These are phyloP conservation scores for Neocucurbitaria cava DNA, from an alignment of 2,329 filamentous ascomycete species.

Conservation along the genomic window DNA sequence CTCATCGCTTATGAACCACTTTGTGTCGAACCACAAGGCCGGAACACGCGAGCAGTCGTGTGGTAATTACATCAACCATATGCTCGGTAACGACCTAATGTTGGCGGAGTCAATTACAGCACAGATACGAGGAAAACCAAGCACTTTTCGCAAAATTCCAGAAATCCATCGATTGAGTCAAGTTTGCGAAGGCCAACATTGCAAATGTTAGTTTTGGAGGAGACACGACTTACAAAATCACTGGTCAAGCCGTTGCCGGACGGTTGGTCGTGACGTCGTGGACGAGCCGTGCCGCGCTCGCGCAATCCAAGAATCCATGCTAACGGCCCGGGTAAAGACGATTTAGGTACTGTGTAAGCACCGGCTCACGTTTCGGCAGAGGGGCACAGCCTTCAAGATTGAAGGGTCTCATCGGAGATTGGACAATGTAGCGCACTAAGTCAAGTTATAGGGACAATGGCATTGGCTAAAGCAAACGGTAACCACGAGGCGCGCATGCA, in stretches of 20 bases:
- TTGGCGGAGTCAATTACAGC: no score
- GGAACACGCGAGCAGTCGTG: no score
- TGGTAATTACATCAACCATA: no score
- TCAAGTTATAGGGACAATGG: not conserved
- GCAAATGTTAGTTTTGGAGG: not conserved
- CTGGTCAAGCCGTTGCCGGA: not conserved
- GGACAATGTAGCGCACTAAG: not conserved
- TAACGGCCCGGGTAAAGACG: not conserved
- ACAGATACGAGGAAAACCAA: no score
- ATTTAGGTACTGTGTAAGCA: no score
- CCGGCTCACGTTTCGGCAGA: not conserved
- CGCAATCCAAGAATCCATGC: not conserved
- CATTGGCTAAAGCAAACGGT: not conserved
- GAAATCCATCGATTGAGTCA: no score
- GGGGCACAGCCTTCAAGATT: not conserved
- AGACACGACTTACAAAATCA: not conserved
- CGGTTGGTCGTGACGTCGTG: not conserved
- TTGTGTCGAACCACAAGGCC: no score
- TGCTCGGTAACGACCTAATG: no score
- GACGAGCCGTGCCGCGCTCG: not conserved
- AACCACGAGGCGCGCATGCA: constrained; percentile 1
- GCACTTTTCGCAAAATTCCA: no score
- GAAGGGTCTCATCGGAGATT: not conserved
- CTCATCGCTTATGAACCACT: no score
- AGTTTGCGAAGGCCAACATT: not conserved